Evolutionary conservation across 345 rosid genomes (phyloP), one percentile per base, ranked within the genome.

Genomic region (Fremontodendron californicum): DNA sequence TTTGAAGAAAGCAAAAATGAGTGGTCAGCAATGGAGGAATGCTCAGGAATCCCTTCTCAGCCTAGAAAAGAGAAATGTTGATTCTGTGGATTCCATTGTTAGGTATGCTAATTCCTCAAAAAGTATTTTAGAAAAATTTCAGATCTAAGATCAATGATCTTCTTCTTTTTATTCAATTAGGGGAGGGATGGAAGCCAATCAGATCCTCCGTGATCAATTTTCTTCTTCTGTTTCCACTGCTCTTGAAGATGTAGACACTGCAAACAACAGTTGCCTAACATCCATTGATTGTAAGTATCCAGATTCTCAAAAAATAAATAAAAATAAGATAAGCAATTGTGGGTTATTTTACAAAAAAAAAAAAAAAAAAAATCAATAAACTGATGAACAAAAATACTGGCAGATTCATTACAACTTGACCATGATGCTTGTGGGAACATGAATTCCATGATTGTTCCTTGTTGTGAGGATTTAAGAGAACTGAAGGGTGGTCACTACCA

Each of bases 331-430:
- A 54, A 43, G 9, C 46, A 27, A 46, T n/a, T 25, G 10, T 15
- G 8, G 11, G 35, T 57, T 16, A 15, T 35, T 2, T 79, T 19
- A 18, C 8, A 46, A 71, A 6, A 15, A 8, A 25, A 18, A 8
- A 62, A 18, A 2, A 46, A 71, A 6, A 15, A 8, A 25, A 18
- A 8, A 62, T 2, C 33, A 71, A 29, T 80, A 65, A 72, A 65
- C 77, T 72, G 43, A 75, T 51, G 29, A 75, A 71, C n/a, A 8
- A 46, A 63, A 74, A 27, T 64, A 2, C 45, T 54, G 52, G 79
- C 97, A 96, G 99, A 90, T 73, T 91, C 98, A 33, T 86, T 96
- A 77, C 89, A 92, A 87, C 97, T 92, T 51, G 99, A 96, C 82
- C 94, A 78, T 48, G 90, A 91, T 64, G 99, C 99, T 77, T 92